Evolutionary conservation across 768 basidiomycete genomes (phyloP).

Genomic region (Boletus pseudo-olivaceus): DNA sequence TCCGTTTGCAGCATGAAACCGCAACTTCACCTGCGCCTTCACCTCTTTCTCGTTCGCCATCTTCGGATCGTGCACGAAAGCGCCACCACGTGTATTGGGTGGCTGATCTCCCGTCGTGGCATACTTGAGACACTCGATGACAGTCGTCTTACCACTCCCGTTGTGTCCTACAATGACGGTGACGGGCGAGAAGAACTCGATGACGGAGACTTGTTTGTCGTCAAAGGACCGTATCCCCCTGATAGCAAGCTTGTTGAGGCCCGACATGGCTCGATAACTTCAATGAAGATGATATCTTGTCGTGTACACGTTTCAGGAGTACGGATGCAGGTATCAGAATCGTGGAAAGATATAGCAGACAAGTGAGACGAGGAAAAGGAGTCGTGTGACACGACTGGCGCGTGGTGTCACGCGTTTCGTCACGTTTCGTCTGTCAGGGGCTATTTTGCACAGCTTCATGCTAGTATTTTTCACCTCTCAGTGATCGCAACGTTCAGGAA

Average conservation of each 20-base stretch:
- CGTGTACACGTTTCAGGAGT: not conserved
- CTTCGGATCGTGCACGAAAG: slow-evolving; percentile 97
- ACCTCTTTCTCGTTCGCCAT: slow-evolving; percentile 99
- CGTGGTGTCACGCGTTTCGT: not conserved
- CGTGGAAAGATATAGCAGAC: not conserved
- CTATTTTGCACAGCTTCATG: not conserved
- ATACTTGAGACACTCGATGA: slow-evolving; percentile 99
- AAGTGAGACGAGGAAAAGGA: not conserved
- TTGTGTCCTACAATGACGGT: slow-evolving; percentile 99
- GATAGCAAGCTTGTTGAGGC: slow-evolving; percentile 89
- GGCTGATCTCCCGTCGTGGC: slow-evolving; percentile 98
- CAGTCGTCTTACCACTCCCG: slow-evolving; percentile 97
- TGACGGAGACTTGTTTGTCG: slow-evolving; percentile 88
- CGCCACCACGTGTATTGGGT: slow-evolving; percentile 96
- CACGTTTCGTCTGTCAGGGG: not conserved
- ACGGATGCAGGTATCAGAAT: not conserved
- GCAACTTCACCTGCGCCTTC: slow-evolving; percentile 94
- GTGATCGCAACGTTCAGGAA: no score
- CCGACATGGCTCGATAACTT: slow-evolving; percentile 47
- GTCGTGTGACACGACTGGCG: not conserved
- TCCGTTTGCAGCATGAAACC: slow-evolving; percentile 89
- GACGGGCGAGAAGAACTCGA: slow-evolving; percentile 96
- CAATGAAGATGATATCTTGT: no score
- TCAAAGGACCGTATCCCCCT: slow-evolving; percentile 94
- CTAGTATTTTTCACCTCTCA: no score